Evolutionary conservation across 116 monocot species (phyloP), one percentile per base, ranked within the genome.

Genomic region (Dioscorea cayenensis): DNA sequence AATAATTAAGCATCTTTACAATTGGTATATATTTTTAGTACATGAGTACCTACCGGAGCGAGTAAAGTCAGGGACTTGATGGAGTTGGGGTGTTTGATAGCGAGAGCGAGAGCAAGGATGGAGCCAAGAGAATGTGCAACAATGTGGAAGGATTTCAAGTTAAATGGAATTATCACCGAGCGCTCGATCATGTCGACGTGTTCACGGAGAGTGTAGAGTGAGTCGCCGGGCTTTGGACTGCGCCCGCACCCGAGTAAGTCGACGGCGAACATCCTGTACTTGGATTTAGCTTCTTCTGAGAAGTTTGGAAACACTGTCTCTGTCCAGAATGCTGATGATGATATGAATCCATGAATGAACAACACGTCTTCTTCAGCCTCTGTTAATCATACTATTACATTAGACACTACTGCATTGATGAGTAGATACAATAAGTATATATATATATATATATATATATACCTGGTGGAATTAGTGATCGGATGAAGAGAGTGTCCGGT

Each of bases 271-370:
- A 88, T 64, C 69, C 81, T 61, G 77, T 82, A 82, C 28, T 63
- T 71, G 38, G 67, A 25, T 64, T 65, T 73, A 49, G 84, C 68
- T 28, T 7, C 66, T 59, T 68, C 72, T 0, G 65, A 71, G 49
- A 88, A 73, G 49, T 79, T 78, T 4, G 82, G 88, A 63, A 88
- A 88, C 66, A 88, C 77, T n/a, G 89, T 89, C 80, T 89, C 89
- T 60, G 89, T 85, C 89, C 89, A 89, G 64, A 89, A 85, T 6
- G 65, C 49, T 3, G 89, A 85, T 5, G 89, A 89, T 5, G 89
- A 89, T 48, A 89, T 89, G 80, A 89, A 89, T 1, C 89, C 89
- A 51, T 89, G 89, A 75, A 89, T 80, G 71, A 89, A 89, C 14
- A 89, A 51, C 65, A 89, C 77, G 68, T 89, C 80, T 61, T 89